Base-by-base conservation (phyloP, 2,329 filamentous ascomycete genomes). In the Colletotrichum orchidophilum region DNA sequence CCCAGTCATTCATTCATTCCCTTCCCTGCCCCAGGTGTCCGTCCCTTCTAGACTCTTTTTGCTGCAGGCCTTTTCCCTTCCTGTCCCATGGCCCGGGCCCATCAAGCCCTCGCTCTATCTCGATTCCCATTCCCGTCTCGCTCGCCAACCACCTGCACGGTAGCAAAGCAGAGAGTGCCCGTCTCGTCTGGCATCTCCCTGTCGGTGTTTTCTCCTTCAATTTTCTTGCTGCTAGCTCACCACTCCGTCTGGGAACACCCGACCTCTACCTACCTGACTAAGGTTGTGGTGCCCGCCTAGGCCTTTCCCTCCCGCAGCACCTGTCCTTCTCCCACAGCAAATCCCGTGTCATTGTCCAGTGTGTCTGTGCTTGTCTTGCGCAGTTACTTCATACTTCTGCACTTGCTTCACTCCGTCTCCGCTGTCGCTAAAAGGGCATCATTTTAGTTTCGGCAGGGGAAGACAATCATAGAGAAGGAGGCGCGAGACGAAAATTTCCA, bases 401-500 rank as follows among this genome's bases (percentile, higher is more conserved):
- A 33, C 50, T 64, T 57, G 33, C 46, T 53, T 54, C 62, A 65
- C 39, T 49, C 46, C 46, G 33, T 70, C 70, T 70, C 53, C 70
- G 60, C 66, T 65, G 54, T 65, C 60, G 60, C 70, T 72, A 70
- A 70, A 46, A 65, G 46, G 42, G 46, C 35, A 68, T 54, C 68
- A 62, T 50, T 71, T 62, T 71, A 68, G 68, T 71, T 71, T 61
- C 67, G 71, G 67, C 71, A 73, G 67, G 71, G 67, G 67, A 73
- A 71, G 54, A 73, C 21, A 33, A 39, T 58, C 64, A 68, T 52
- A 68, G 57, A 49, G 59, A 39, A 58, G 57, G n/a, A 71, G 66
- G 46, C 66, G 50, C 60, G 60, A 72, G 54, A 60, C 66, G 66
- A 70, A 64, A 72, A 42, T 65, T 70, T 65, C 58, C 18, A 35